Conservation (phyloP, 2,329 filamentous ascomycete genomes). For the Berkeleyomyces rouxiae region DNA sequence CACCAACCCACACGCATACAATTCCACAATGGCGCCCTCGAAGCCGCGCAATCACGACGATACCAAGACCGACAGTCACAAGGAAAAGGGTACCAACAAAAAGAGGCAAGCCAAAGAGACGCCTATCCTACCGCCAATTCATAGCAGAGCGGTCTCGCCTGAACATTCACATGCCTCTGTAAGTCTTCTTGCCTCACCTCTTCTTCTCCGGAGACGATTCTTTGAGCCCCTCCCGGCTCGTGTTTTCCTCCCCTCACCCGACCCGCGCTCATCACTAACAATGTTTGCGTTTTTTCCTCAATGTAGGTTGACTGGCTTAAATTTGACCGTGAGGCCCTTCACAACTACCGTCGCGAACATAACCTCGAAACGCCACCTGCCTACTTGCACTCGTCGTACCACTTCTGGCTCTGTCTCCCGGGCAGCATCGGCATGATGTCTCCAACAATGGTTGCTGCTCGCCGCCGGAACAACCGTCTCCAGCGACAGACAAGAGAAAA, state of each 20-base stretch:
- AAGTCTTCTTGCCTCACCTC: conserved; percentile 2
- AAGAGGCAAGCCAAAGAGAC: conserved; percentile 27
- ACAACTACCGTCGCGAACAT: conserved; percentile 60
- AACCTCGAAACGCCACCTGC: conserved; percentile 53
- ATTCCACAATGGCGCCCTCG: conserved; percentile 27
- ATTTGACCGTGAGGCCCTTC: conserved; percentile 50
- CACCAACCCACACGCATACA: neutral
- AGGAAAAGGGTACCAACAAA: conserved; percentile 22
- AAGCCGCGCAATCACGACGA: conserved; percentile 33
- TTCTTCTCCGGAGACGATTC: neutral
- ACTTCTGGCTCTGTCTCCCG: conserved; percentile 43
- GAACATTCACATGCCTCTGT: conserved; percentile 11
- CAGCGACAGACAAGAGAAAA: conserved; percentile 44
- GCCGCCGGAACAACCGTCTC: conserved; percentile 37
- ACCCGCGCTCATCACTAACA: neutral
- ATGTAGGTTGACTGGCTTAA: conserved; percentile 46
- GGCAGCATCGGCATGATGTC: conserved; percentile 53
- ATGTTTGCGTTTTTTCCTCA: neutral
- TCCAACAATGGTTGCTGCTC: conserved; percentile 48
- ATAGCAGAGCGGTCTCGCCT: conserved; percentile 8
- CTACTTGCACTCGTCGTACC: conserved; percentile 44
- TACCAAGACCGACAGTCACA: conserved; percentile 25
- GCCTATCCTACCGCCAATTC: conserved; percentile 8
- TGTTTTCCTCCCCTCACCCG: neutral
- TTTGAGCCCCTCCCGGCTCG: neutral